Evolutionary conservation across 2,329 filamentous ascomycete genomes (phyloP).

Genomic region (Calonectria naviculata): DNA sequence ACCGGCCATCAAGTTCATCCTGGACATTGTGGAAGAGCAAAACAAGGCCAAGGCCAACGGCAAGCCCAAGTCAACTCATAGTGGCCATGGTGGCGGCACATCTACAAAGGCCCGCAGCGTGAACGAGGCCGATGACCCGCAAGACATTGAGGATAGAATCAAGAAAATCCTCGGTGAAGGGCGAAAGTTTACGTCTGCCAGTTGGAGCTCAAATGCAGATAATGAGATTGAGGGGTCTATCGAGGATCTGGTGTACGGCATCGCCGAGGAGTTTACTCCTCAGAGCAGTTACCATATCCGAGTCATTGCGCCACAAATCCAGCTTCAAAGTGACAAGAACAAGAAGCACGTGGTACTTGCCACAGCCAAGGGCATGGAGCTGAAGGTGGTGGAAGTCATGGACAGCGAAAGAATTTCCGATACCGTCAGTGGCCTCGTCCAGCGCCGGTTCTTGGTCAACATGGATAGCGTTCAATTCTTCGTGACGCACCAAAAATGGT

Average conservation of each 20-base stretch:
- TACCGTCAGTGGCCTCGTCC: conserved; percentile 93
- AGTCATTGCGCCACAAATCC: conserved; percentile 96
- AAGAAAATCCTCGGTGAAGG: conserved; percentile 87
- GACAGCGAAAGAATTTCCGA: conserved; percentile 94
- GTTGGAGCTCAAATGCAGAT: conserved; percentile 47
- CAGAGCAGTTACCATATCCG: conserved; percentile 96
- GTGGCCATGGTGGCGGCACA: conserved; percentile 40
- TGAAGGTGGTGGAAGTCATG: conserved; percentile 98
- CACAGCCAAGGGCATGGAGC: conserved; percentile 96
- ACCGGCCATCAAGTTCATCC: conserved; percentile 95
- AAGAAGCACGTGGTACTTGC: conserved; percentile 96
- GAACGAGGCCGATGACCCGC: conserved; percentile 67
- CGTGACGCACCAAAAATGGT: conserved; percentile 92
- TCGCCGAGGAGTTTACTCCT: conserved; percentile 87
- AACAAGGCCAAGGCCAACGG: conserved; percentile 70
- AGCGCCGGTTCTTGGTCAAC: conserved; percentile 90
- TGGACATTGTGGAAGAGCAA: conserved; percentile 97
- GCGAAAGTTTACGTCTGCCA: conserved; percentile 75
- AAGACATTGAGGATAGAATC: conserved; percentile 85
- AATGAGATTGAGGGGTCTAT: conserved; percentile 56
- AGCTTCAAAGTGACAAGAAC: conserved; percentile 98
- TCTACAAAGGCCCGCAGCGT: conserved; percentile 52
- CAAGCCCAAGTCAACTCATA: conserved; percentile 44
- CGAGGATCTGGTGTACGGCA: conserved; percentile 77
- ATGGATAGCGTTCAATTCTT: conserved; percentile 99